A percentile compares a stretch with the other conserved stretches of the same genome.
These are phyloP conservation scores for Styphnolobium japonicum DNA, from an alignment of 306 rosid species.

Conservation along the genomic window DNA sequence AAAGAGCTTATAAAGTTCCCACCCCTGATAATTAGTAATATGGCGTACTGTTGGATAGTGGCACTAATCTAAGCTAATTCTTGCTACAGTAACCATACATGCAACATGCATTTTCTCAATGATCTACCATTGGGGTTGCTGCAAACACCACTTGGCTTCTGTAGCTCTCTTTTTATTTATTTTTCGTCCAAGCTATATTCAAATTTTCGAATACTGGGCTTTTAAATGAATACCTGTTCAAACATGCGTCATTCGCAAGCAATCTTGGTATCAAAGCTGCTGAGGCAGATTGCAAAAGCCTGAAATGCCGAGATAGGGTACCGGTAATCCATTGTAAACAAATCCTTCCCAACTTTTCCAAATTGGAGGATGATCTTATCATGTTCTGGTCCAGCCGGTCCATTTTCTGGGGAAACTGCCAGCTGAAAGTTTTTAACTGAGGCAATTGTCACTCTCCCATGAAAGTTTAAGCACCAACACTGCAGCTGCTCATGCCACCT, in stretches of 20 bases:
- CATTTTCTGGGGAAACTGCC: conserved; percentile 86
- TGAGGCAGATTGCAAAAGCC: conserved; percentile 96
- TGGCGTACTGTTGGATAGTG: not conserved
- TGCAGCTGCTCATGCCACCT: conserved; percentile 99
- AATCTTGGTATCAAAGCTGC: conserved; percentile 97
- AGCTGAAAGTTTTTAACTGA: conserved; percentile 96
- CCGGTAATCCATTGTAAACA: conserved; percentile 92
- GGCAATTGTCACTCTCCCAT: conserved; percentile 92
- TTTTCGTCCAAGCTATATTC: not conserved
- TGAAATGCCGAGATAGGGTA: conserved; percentile 97
- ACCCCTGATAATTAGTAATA: not conserved
- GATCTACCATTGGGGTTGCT: not conserved
- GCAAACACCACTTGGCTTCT: not conserved
- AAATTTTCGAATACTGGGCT: not conserved
- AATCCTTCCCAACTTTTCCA: conserved; percentile 90
- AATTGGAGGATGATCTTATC: conserved; percentile 90
- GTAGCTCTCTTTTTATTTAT: not conserved
- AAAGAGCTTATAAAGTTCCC: not conserved
- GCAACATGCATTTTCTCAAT: not conserved
- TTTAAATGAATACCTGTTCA: conserved; percentile 46
- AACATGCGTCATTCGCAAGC: conserved; percentile 84
- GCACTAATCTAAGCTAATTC: not conserved
- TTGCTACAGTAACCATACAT: too few relatives aligned
- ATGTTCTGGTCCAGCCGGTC: conserved; percentile 77
- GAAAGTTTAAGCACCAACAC: conserved; percentile 98